Base-by-base conservation (phyloP, 164 flowering plant species). In the Buxus sempervirens region DNA sequence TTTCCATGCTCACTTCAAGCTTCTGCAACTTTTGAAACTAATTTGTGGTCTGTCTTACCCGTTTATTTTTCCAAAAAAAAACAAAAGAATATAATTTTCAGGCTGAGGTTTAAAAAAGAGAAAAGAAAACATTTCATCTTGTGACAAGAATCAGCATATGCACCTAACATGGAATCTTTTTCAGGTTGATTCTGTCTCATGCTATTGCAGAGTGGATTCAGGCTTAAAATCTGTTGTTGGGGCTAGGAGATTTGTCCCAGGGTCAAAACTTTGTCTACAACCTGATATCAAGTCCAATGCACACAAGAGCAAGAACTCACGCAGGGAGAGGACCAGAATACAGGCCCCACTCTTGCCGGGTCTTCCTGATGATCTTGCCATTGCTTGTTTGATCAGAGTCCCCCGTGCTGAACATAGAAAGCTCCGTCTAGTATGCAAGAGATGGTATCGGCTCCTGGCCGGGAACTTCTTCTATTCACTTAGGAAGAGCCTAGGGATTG, bases 361-460 rank as follows among this genome's bases (percentile, higher is more conserved):
- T 59, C 91, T 94, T 58, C 98, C 97, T 38, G 97, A 94, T 78
- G 98, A 94, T 81, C 96, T 94, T 72, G 98, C 97, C 21, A 86
- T 94, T 72, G 96, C 94, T 66, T 94, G 98, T 77, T 82, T 94
- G 53, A 84, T 91, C 18, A 85, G 98, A 51, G 98, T 94, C 60
- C 97, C 98, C 20, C 91, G 97, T 23, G 87, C 82, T 48, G 98
- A 94, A 71, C 98, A 94, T 72, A 76, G 86, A 60, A 91, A 91
- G 77, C 86, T 94, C 54, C 92, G 98, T 55, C 73, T 94, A 49
- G 98, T 94, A 54, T 91, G 97, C 82, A 93, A 90, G 83, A 85
- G 95, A 80, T 94, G 98, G 98, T 81, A 80, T 62, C 86, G 90
- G 28, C 95, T 94, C 66, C 75, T 91, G 0, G 77, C 85, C 7